Conservation (phyloP, 345 rosid species). For the Laguncularia racemosa region DNA sequence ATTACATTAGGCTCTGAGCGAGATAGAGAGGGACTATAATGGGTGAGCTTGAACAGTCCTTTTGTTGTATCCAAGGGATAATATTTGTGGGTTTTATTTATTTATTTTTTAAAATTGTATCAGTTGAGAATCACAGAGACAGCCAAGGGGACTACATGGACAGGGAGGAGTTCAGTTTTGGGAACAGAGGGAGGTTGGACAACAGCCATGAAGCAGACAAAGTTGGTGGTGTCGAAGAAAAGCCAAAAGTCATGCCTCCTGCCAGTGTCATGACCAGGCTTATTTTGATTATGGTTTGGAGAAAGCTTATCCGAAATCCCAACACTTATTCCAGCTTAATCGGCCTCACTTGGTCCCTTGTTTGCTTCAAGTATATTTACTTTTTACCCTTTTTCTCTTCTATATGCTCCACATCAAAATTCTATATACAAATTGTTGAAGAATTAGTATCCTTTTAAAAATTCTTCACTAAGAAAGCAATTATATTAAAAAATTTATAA, state of each 20-base stretch:
- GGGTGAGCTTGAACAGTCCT: too few species aligned
- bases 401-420: too few species aligned
- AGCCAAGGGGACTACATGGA: slow-evolving; percentile 36
- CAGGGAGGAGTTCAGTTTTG: slow-evolving; percentile 52
- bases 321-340: slow-evolving; percentile 91
- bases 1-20: too few species aligned
- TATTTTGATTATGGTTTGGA: slow-evolving; percentile 89
- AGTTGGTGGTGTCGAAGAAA: slow-evolving; percentile 33
- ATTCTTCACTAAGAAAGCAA: too few species aligned
- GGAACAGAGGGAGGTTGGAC: slow-evolving; percentile 3
- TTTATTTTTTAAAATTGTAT: neutral
- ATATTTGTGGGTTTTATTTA: neutral
- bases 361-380: slow-evolving; percentile 55
- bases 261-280: slow-evolving; percentile 64
- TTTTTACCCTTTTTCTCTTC: neutral
- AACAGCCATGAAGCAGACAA: slow-evolving; percentile 26
- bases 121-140: slow-evolving; percentile 12
- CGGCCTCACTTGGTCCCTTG: slow-evolving; percentile 91
- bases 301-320: slow-evolving; percentile 89
- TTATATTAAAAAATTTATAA: too few species aligned
- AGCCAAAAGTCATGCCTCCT: slow-evolving; percentile 50
- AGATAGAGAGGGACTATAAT: too few species aligned
- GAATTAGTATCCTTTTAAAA: too few species aligned
- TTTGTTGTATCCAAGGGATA: too few species aligned
- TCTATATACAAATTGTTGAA: too few species aligned